Conservation (phyloP, 768 basidiomycete species). For the Royoungia palumana region DNA sequence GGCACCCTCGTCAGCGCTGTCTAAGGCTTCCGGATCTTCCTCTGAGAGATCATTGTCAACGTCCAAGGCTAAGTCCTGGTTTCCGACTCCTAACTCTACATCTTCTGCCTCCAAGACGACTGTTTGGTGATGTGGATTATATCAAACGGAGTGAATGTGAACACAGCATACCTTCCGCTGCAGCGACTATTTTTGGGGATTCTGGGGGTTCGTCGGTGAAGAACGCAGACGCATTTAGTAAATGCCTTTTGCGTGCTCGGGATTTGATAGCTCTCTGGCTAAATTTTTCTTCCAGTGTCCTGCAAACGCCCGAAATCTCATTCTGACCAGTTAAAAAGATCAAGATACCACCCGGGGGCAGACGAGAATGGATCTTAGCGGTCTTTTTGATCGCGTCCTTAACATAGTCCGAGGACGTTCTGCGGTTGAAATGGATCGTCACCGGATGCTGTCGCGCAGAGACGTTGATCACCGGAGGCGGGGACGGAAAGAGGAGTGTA, state of each 20-base stretch:
- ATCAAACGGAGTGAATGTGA: background rate
- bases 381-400: conserved; percentile 88
- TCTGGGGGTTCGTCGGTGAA: conserved; percentile 26
- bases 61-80: conserved; percentile 60
- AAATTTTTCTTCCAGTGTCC: conserved; percentile 75
- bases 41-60: conserved; percentile 59
- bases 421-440: conserved; percentile 87
- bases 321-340: conserved; percentile 95
- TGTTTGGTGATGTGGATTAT: conserved; percentile 19
- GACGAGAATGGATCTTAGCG: conserved; percentile 83
- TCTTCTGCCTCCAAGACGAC: conserved; percentile 83
- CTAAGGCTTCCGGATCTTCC: conserved; percentile 70
- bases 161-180: conserved; percentile 16
- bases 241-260: conserved; percentile 39
- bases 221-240: conserved; percentile 24
- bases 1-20: conserved; percentile 66
- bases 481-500: conserved; percentile 67
- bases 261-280: conserved; percentile 60
- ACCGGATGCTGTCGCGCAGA: conserved; percentile 93
- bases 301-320: conserved; percentile 85
- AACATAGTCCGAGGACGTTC: conserved; percentile 85
- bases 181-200: conserved; percentile 13
- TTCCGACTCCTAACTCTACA: conserved; percentile 57
- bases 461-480: conserved; percentile 91
- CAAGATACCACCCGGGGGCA: conserved; percentile 91